These are phyloP conservation scores for Chenopodium album DNA, from an alignment of 148 eudicot species.

Conservation along the genomic window DNA sequence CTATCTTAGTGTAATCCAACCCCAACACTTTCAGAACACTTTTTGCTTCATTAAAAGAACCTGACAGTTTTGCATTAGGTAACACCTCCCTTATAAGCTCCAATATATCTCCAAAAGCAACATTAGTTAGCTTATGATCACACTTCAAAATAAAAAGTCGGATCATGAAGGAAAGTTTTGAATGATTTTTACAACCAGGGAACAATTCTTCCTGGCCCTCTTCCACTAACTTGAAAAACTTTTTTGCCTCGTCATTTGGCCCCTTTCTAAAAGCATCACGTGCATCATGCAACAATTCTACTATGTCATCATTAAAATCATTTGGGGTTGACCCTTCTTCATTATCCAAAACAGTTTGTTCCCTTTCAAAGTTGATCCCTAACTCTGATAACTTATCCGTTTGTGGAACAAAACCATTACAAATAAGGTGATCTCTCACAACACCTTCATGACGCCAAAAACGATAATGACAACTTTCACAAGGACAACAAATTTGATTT, in stretches of 20 bases:
- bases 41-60: neutral
- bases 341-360: neutral
- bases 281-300: neutral
- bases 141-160: neutral
- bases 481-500: conserved; percentile 7
- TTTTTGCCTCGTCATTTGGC: neutral
- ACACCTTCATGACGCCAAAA: neutral
- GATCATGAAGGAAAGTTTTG: neutral
- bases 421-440: neutral
- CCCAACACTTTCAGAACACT: neutral
- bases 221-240: neutral
- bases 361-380: neutral
- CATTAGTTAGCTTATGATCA: neutral
- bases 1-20: neutral
- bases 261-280: neutral
- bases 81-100: neutral
- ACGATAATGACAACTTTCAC: neutral
- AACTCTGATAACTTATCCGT: neutral
- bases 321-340: no score
- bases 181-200: neutral
- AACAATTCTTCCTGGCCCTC: neutral
- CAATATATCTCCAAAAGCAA: neutral
- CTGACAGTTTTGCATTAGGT: neutral
- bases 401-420: neutral
- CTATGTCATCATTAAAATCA: neutral